These are phyloP conservation scores for Pseudomonodictys pantanalensis DNA, from an alignment of 495 filamentous ascomycete species.

Conservation along the genomic window DNA sequence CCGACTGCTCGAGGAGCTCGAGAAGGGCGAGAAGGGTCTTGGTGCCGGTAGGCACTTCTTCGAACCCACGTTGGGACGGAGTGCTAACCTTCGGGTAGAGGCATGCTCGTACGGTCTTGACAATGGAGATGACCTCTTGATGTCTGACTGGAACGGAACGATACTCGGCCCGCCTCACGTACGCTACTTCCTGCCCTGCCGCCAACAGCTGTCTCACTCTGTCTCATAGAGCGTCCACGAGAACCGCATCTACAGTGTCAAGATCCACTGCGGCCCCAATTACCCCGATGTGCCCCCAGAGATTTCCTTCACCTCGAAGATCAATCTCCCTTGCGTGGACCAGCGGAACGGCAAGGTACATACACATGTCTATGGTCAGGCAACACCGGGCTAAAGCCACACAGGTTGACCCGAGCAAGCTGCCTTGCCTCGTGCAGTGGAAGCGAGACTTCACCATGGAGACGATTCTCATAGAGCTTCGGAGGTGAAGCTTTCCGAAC, in stretches of 20 bases:
- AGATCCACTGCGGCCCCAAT: constrained; percentile 88
- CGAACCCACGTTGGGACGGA: not conserved
- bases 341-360: constrained; percentile 67
- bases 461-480: constrained; percentile 83
- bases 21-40: constrained; percentile 97
- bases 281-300: constrained; percentile 88
- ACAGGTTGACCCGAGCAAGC: constrained; percentile 78
- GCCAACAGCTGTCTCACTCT: not conserved
- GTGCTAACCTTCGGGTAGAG: constrained; percentile 53
- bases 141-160: constrained; percentile 98
- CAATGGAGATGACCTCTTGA: constrained; percentile 90
- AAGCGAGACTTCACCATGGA: constrained; percentile 88
- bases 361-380: not conserved
- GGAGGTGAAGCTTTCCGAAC: constrained; percentile 54
- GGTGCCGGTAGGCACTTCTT: constrained; percentile 68
- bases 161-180: constrained; percentile 97
- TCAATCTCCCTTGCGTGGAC: constrained; percentile 94
- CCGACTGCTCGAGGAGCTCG: constrained; percentile 90
- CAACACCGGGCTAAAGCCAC: constrained; percentile 14
- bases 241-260: constrained; percentile 96
- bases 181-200: constrained; percentile 38
- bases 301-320: constrained; percentile 84
- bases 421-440: constrained; percentile 84
- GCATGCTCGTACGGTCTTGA: constrained; percentile 95
- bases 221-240: constrained; percentile 78